Percentiles rank a stretch among this genome's conserved stretches.
Conservation (phyloP, 2,329 filamentous ascomycete species). For the Paracoccidioides brasiliensis region DNA sequence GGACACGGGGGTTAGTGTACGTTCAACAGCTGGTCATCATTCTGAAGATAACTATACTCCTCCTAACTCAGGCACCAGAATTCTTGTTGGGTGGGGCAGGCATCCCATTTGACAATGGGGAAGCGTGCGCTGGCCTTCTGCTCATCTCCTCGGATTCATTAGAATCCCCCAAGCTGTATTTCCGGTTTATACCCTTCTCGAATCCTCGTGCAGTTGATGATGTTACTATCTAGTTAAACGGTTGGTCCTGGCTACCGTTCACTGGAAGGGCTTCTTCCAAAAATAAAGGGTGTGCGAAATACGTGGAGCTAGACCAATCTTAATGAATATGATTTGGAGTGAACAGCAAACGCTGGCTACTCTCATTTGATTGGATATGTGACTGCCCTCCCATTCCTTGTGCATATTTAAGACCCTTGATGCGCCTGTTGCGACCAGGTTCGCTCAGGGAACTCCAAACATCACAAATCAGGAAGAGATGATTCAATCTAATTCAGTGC, state of each 20-base stretch:
- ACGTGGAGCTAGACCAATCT: conserved; percentile 62
- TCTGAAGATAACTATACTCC: not conserved
- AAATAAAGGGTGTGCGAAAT: conserved; percentile 52
- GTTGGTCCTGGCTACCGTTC: conserved; percentile 44
- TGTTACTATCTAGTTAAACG: conserved; percentile 37
- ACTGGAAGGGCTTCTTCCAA: conserved; percentile 57
- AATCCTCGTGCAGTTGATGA: conserved; percentile 33
- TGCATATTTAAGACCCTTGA: conserved; percentile 14
- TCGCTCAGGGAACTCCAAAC: conserved; percentile 50
- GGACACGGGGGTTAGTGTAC: not conserved
- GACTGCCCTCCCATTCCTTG: not conserved
- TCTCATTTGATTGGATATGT: not conserved
- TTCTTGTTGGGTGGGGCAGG: conserved; percentile 46
- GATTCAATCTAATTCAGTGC: no score
- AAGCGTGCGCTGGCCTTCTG: conserved; percentile 38
- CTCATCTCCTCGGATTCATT: conserved; percentile 39
- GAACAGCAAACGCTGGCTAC: conserved; percentile 43
- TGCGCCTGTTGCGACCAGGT: conserved; percentile 48
- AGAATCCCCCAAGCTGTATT: conserved; percentile 35
- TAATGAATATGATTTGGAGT: conserved; percentile 65
- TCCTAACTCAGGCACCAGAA: not conserved
- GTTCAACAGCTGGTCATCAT: not conserved
- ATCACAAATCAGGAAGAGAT: conserved; percentile 51
- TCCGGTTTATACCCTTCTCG: conserved; percentile 38
- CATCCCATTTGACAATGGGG: conserved; percentile 53